Evolutionary conservation across 2,329 filamentous ascomycete genomes (phyloP).

Genomic region (Neofusicoccum laricinum): DNA sequence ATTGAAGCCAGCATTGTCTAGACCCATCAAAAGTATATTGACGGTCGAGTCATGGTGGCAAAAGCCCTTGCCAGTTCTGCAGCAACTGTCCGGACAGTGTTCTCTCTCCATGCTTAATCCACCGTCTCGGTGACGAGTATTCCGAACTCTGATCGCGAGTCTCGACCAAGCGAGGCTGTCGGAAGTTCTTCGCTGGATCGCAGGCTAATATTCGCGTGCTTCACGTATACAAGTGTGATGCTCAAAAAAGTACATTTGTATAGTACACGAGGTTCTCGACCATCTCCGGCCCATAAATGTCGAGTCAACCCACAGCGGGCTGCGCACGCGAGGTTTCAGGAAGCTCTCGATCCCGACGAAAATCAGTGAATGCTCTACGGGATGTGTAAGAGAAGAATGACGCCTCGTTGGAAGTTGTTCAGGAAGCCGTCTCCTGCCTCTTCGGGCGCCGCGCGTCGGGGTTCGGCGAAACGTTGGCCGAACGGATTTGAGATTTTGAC

Average conservation of each 20-base stretch:
- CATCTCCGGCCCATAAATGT: too few species aligned
- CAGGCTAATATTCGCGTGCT: not conserved
- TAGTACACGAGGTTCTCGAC: not conserved
- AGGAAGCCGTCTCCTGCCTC: not conserved
- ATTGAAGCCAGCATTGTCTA: not conserved
- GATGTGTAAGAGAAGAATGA: not conserved
- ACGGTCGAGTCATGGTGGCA: not conserved
- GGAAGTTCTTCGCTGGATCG: not conserved
- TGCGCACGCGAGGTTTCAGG: not conserved
- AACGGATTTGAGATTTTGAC: slow-evolving; percentile 8
- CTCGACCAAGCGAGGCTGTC: not conserved
- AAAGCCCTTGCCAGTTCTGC: not conserved
- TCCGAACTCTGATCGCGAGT: not conserved
- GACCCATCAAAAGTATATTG: not conserved
- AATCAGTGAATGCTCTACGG: not conserved
- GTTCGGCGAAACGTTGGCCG: slow-evolving; percentile 1
- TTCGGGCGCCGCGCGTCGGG: not conserved
- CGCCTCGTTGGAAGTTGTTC: not conserved
- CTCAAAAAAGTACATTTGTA: not conserved
- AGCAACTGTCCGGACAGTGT: not conserved
- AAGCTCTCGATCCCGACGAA: not conserved
- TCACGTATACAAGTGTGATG: not conserved
- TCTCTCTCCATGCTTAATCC: not conserved
- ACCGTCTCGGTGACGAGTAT: not conserved
- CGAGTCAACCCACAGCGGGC: not conserved